phyloP scores from a whole-genome alignment of 1,139 yeast species.

The Hyphopichia khmerensis region DNA sequence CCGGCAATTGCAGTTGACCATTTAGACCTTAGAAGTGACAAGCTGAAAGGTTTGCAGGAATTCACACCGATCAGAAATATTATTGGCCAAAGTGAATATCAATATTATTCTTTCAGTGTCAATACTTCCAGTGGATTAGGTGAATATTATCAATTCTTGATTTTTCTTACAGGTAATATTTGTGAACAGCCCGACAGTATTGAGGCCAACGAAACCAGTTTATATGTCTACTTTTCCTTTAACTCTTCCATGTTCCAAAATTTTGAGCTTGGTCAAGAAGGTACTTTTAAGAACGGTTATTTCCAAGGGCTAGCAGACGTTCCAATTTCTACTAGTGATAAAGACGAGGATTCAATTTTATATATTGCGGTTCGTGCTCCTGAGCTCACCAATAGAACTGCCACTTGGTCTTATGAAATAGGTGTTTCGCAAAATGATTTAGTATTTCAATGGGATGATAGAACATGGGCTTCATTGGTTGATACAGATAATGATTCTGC shows the following conservation, averaged over 20 bases:
- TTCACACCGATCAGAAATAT: constrained; percentile 43
- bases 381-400: constrained; percentile 34
- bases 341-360: constrained; percentile 22
- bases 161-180: constrained; percentile 61
- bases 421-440: constrained; percentile 69
- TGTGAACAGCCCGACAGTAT: constrained; percentile 47
- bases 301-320: constrained; percentile 53
- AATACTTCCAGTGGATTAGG: constrained; percentile 48
- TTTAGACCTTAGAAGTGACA: constrained; percentile 3
- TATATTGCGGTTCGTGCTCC: constrained; percentile 53
- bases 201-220: constrained; percentile 28
- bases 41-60: constrained; percentile 36
- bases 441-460: constrained; percentile 68
- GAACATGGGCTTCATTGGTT: constrained; percentile 58
- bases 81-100: constrained; percentile 39
- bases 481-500: constrained; percentile 78
- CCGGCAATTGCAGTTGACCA: constrained; percentile 3
- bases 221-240: constrained; percentile 52
- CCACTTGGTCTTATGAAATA: constrained; percentile 60
- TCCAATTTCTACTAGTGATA: constrained; percentile 20
- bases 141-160: constrained; percentile 49
- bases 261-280: constrained; percentile 29
- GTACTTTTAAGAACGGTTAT: constrained; percentile 47
- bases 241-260: constrained; percentile 40
- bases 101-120: constrained; percentile 45